Percentiles rank a stretch among this genome's conserved stretches.
Conservation (phyloP, 768 basidiomycete species). For the Russula emetica region DNA sequence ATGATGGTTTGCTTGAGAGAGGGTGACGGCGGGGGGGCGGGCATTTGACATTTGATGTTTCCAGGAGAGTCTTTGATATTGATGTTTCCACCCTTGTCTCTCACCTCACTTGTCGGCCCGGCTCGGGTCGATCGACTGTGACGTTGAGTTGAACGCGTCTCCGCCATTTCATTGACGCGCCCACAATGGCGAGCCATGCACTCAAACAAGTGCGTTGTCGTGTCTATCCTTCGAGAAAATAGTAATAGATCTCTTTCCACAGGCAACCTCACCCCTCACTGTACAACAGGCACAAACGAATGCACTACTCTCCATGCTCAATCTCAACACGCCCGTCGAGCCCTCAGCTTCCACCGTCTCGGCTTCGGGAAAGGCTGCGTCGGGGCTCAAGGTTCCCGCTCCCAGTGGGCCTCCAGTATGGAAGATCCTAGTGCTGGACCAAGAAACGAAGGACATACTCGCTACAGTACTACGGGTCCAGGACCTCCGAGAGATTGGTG, state of each 20-base stretch:
- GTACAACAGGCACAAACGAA: constrained; percentile 87
- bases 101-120: neutral
- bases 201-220: constrained; percentile 41
- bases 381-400: constrained; percentile 48
- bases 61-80: neutral
- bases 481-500: constrained; percentile 93
- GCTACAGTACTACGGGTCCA: constrained; percentile 95
- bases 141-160: neutral
- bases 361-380: constrained; percentile 36
- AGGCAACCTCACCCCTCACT: constrained; percentile 48
- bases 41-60: neutral
- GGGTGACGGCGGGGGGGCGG: too few relatives aligned
- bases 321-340: constrained; percentile 67
- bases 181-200: constrained; percentile 43
- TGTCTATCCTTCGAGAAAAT: neutral
- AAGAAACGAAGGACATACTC: constrained; percentile 91
- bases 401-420: constrained; percentile 76
- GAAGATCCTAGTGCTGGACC: constrained; percentile 95
- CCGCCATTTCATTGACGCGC: neutral
- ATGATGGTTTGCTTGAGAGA: neutral
- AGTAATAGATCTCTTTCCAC: neutral
- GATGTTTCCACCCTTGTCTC: too few relatives aligned
- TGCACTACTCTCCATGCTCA: constrained; percentile 80
- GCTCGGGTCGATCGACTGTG: neutral
- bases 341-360: constrained; percentile 33